Conservation (phyloP, 2,329 filamentous ascomycete genomes). For the Aureobasidium musti region DNA sequence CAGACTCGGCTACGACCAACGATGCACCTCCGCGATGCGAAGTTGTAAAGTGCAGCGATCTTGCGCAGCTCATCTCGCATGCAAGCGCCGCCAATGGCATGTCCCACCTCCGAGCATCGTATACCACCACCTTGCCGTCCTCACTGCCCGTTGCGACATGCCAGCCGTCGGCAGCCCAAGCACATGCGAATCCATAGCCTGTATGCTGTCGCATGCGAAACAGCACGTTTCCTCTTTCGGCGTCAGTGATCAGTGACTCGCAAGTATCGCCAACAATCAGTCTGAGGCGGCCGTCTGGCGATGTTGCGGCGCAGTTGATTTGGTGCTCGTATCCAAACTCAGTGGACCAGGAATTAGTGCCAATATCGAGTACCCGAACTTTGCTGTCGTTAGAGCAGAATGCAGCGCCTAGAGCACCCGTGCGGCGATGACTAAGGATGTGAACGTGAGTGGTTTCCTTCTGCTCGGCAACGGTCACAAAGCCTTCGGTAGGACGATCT, state of each 20-base stretch:
- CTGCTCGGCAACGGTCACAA: conserved; percentile 53
- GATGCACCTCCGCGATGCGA: conserved; percentile 63
- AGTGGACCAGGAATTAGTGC: conserved; percentile 60
- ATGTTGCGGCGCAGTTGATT: conserved; percentile 72
- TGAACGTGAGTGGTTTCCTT: conserved; percentile 63
- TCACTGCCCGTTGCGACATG: conserved; percentile 76
- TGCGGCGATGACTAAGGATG: conserved; percentile 51
- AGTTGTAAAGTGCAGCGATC: conserved; percentile 71
- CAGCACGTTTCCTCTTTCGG: conserved; percentile 63
- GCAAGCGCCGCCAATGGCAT: conserved; percentile 58
- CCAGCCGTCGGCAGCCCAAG: conserved; percentile 76
- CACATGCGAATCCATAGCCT: conserved; percentile 75
- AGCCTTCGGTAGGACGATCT: conserved; percentile 46
- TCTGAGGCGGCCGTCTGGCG: conserved; percentile 69
- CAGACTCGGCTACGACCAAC: conserved; percentile 72
- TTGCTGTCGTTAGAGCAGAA: conserved; percentile 61
- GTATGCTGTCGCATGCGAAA: conserved; percentile 61
- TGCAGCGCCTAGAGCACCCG: conserved; percentile 53
- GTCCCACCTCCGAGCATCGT: conserved; percentile 72
- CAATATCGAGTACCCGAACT: conserved; percentile 57
- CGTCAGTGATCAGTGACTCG: conserved; percentile 67
- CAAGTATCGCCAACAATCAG: conserved; percentile 70
- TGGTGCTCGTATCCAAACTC: conserved; percentile 60
- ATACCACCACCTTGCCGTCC: conserved; percentile 71
- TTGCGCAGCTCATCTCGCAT: conserved; percentile 65